phyloP scores from a whole-genome alignment of 2,329 filamentous ascomycete species.

The Microsporum canis region DNA sequence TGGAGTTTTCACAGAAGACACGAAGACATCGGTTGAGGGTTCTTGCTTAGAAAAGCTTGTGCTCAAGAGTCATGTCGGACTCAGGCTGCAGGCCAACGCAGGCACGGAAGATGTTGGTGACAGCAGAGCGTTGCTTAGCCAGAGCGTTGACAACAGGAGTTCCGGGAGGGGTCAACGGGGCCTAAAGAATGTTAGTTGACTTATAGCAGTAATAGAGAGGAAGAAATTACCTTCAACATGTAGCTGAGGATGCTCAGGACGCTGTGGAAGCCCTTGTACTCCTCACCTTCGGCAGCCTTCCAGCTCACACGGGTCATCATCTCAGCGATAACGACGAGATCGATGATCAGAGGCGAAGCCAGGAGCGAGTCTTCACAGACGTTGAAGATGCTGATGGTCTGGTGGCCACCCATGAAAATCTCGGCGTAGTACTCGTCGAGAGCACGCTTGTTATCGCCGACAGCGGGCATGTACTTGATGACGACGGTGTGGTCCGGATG shows the following conservation, averaged over 20 bases:
- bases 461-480: conserved; percentile 99
- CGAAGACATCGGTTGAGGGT: neutral
- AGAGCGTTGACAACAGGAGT: conserved; percentile 93
- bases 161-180: conserved; percentile 82
- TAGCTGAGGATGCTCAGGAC: conserved; percentile 96
- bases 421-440: conserved; percentile 98
- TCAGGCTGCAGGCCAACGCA: conserved; percentile 94
- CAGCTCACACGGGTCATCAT: conserved; percentile 98
- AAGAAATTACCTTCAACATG: conserved; percentile 62
- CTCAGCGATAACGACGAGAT: conserved; percentile 83
- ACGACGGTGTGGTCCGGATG: conserved; percentile 97
- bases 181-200: conserved; percentile 39
- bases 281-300: conserved; percentile 54
- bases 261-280: conserved; percentile 91
- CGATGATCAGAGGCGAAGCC: conserved; percentile 92
- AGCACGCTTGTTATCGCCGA: conserved; percentile 97
- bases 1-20: neutral
- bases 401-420: conserved; percentile 97
- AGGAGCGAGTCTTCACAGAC: conserved; percentile 97
- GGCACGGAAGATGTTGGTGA: conserved; percentile 98
- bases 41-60: conserved; percentile 72
- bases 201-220: neutral
- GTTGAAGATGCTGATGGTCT: conserved; percentile 97
- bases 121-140: conserved; percentile 84
- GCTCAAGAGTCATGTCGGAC: conserved; percentile 97